phyloP scores from a whole-genome alignment of 176 grass and related monocot genomes.

The Eragrostis curvula region DNA sequence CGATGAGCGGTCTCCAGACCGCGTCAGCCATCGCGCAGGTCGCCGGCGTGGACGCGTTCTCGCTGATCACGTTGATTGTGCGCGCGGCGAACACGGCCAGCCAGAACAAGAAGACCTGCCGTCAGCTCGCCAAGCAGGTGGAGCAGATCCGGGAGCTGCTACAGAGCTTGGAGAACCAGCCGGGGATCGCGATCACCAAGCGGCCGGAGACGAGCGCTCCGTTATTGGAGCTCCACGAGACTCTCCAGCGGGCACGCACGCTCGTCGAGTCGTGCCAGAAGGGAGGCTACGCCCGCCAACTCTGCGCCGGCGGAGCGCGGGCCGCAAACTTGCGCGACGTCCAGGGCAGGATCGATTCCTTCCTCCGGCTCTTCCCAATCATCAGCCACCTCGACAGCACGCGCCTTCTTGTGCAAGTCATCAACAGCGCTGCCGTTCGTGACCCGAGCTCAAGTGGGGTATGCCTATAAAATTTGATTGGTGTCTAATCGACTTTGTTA shows the following conservation, averaged over 20 bases:
- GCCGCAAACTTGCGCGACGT: conserved; percentile 23
- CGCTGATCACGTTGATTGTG: conserved; percentile 30
- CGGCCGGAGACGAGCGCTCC: conserved; percentile 47
- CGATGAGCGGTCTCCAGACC: neutral
- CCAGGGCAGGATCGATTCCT: conserved; percentile 37
- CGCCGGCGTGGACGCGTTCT: conserved; percentile 15
- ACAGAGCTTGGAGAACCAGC: conserved; percentile 29
- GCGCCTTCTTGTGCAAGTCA: conserved; percentile 36
- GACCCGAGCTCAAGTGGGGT: neutral
- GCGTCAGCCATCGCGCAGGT: neutral
- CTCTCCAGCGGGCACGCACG: conserved; percentile 27
- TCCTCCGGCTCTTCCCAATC: conserved; percentile 50
- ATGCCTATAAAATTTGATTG: neutral
- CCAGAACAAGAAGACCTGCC: conserved; percentile 45
- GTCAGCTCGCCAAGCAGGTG: conserved; percentile 37
- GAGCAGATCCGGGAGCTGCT: conserved; percentile 46
- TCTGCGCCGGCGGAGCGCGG: conserved; percentile 15
- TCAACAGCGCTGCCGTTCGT: neutral
- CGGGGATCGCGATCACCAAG: neutral
- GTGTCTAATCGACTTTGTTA: too few relatives aligned
- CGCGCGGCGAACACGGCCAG: conserved; percentile 31
- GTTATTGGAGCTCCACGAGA: conserved; percentile 34
- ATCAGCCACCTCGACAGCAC: conserved; percentile 48
- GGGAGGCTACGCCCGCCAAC: conserved; percentile 30
- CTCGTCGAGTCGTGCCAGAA: conserved; percentile 44